Percentiles rank a stretch among this genome's conserved stretches.
Conservation (phyloP, 257 asterid genomes). For the Anisodus acutangulus region DNA sequence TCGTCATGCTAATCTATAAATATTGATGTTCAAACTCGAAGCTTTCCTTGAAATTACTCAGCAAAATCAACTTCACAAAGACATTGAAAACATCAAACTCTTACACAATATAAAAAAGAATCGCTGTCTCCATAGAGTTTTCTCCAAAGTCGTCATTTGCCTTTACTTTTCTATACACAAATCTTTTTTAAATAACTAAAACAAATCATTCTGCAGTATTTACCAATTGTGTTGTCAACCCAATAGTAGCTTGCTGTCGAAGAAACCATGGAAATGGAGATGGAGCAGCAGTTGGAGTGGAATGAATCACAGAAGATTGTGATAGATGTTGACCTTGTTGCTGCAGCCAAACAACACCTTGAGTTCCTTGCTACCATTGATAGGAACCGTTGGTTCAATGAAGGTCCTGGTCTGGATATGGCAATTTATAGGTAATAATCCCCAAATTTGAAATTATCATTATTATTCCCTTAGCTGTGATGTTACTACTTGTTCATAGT, state of each 20-base stretch:
- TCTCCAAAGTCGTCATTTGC: neutral
- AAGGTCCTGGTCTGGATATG: conserved; percentile 58
- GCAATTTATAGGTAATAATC: conserved; percentile 71
- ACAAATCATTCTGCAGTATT: neutral
- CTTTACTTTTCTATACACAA: neutral
- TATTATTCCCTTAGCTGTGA: neutral
- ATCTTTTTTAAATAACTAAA: neutral
- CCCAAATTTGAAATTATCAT: neutral
- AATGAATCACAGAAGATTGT: conserved; percentile 69
- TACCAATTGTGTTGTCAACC: neutral
- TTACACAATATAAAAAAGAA: neutral
- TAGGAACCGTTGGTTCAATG: conserved; percentile 83
- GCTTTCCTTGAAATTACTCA: neutral
- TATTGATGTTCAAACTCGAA: conserved; percentile 19
- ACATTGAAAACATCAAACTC: conserved; percentile 4
- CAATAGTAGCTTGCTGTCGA: conserved; percentile 4
- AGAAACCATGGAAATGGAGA: conserved; percentile 63
- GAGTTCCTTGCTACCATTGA: conserved; percentile 82
- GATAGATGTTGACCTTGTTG: conserved; percentile 72
- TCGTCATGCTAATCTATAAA: neutral
- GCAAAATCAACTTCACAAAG: neutral
- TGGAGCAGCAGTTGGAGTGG: conserved; percentile 85
- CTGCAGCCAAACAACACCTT: conserved; percentile 79
- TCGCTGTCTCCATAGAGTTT: conserved; percentile 24
- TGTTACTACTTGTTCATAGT: neutral